Evolutionary conservation across 495 filamentous ascomycete genomes (phyloP), one percentile per base, ranked within the genome.

Genomic region (Niebla homalea): DNA sequence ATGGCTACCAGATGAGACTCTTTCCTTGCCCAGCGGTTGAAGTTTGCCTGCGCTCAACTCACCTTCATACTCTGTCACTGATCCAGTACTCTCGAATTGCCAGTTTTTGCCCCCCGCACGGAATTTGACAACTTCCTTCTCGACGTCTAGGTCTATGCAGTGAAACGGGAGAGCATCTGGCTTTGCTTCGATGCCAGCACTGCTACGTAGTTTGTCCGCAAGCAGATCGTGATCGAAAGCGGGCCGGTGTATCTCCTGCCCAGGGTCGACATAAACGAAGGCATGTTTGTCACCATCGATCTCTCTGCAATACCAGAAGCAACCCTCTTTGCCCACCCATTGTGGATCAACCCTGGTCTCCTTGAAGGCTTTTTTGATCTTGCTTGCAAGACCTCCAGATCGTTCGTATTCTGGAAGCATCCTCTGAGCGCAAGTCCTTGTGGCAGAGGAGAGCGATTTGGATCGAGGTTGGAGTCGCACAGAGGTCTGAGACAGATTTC

Each of bases 241-340:
- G 22, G 49, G 49, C 43, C 32, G 49, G 35, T 26, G 42, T 2
- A 52, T 18, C 35, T 16, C 2, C 26, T 52, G 46, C 41, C 35
- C 46, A 49, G 49, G 20, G 41, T 52, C 49, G 8, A 52, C 49
- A 20, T 14, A 48, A 4, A 52, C 19, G 49, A 52, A 52, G n/a
- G 39, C 1, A 15, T 41, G 5, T 18, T 41, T 41, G 11, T 8
- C 39, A 22, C 10, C 21, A 19, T 20, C 16, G 23, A 36, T 0
- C 12, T 48, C 22, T 48, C 16, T 36, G 20, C 46, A 43, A 16
- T 52, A 50, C 49, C 49, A 52, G 43, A 52, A 52, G 40, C 22
- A 32, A 7, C 38, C 43, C 11, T 23, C 23, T 5, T 44, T 6
- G 10, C n/a, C 39, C 12, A 50, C 25, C 48, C 48, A 50, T 12